Percentiles rank a stretch among this genome's conserved stretches.
These are phyloP conservation scores for Zhuliangozyma parablackwelliae DNA, from an alignment of 1,139 yeast species.

Conservation along the genomic window DNA sequence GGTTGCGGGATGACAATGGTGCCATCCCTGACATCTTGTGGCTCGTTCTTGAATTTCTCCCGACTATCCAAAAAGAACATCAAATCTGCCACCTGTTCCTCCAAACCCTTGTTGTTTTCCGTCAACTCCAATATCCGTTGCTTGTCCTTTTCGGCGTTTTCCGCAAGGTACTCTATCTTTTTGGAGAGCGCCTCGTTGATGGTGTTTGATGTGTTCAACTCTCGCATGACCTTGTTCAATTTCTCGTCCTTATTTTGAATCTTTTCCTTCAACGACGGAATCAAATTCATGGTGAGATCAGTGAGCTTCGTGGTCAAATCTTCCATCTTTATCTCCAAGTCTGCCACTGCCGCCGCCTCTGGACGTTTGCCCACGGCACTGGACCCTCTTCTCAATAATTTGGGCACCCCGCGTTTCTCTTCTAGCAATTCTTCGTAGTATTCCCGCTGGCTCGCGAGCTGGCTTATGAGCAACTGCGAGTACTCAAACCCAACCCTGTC, in stretches of 20 bases:
- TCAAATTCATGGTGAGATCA: conserved; percentile 20
- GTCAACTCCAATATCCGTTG: conserved; percentile 19
- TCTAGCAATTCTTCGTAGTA: conserved; percentile 65
- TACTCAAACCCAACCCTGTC: conserved; percentile 70
- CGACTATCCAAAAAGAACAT: conserved; percentile 79
- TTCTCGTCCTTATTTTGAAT: conserved; percentile 29
- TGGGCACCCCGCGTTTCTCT: conserved; percentile 30
- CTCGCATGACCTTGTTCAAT: conserved; percentile 25
- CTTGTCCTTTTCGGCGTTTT: conserved; percentile 29
- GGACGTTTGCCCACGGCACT: conserved; percentile 2
- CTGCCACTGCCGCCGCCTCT: conserved; percentile 11
- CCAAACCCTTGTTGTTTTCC: conserved; percentile 45
- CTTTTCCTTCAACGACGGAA: conserved; percentile 33
- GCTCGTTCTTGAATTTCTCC: conserved; percentile 65
- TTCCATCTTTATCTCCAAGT: conserved; percentile 33
- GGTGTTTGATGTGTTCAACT: conserved; percentile 30
- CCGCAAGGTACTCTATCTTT: conserved; percentile 49
- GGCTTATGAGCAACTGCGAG: conserved; percentile 72
- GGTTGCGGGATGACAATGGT: conserved; percentile 42
- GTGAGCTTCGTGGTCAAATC: conserved; percentile 22
- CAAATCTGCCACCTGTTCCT: conserved; percentile 71
- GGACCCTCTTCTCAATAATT: conserved; percentile 18
- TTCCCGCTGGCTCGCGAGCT: conserved; percentile 84
- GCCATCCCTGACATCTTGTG: conserved; percentile 71
- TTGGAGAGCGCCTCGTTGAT: conserved; percentile 54